Conservation (phyloP, 305 asterid species). For the Rubia tinctorum region DNA sequence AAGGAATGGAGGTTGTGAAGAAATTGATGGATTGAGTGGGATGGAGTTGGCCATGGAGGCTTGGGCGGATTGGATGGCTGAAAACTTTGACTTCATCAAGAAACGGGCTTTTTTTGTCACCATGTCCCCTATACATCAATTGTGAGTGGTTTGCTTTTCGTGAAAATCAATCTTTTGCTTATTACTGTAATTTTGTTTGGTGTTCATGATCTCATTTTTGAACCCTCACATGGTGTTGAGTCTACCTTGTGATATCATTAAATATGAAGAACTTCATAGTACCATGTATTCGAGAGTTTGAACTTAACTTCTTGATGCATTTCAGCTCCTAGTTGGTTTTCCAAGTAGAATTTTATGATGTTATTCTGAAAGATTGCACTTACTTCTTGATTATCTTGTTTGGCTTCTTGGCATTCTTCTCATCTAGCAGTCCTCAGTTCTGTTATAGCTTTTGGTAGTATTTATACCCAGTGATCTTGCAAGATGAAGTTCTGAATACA, state of each 20-base stretch:
- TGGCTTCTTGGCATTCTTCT: background rate
- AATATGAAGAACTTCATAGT: background rate
- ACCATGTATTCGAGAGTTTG: background rate
- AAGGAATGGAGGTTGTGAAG: constrained; percentile 63
- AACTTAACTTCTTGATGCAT: background rate
- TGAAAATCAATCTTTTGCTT: background rate
- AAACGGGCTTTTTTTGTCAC: constrained; percentile 78
- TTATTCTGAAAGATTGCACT: background rate
- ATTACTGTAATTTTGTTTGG: background rate
- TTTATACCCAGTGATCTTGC: too few relatives aligned
- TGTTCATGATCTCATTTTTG: background rate
- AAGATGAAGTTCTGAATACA: background rate
- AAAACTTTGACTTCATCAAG: constrained; percentile 51
- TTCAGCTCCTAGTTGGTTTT: background rate
- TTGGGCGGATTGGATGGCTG: constrained; percentile 86
- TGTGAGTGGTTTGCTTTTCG: constrained; percentile 34
- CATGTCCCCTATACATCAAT: constrained; percentile 89
- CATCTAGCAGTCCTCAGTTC: background rate
- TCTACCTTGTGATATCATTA: background rate
- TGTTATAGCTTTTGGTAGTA: background rate
- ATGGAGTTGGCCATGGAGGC: constrained; percentile 94
- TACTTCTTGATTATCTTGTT: background rate
- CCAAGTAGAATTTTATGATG: background rate
- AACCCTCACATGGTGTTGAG: background rate
- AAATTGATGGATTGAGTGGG: constrained; percentile 66